Evolutionary conservation across 805 yeast genomes (phyloP).

Genomic region (Starmerella scarabaei): DNA sequence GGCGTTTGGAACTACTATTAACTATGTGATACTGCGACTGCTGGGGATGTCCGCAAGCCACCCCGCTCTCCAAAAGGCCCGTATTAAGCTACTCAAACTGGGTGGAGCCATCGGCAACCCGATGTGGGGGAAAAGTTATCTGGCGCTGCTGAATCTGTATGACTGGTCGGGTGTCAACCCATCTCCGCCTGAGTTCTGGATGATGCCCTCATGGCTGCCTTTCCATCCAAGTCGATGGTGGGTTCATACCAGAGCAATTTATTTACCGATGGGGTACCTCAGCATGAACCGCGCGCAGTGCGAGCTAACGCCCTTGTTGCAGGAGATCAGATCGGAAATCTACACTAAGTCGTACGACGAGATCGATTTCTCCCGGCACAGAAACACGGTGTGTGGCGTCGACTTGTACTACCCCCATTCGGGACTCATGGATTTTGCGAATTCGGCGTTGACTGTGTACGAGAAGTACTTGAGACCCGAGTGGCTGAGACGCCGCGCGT

Average conservation of each 20-base stretch:
- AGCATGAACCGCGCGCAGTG: constrained; percentile 45
- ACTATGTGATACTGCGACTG: constrained; percentile 68
- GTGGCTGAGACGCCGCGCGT: constrained; percentile 48
- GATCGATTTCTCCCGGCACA: constrained; percentile 55
- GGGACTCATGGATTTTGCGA: constrained; percentile 45
- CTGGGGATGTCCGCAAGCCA: constrained; percentile 66
- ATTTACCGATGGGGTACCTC: constrained; percentile 73
- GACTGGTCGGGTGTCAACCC: constrained; percentile 97
- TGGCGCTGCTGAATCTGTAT: constrained; percentile 65
- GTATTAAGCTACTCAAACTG: constrained; percentile 49
- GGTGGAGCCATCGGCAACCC: constrained; percentile 91
- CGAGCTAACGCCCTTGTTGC: constrained; percentile 49
- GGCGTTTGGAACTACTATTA: constrained; percentile 84
- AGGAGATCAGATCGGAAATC: constrained; percentile 63
- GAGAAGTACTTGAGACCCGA: constrained; percentile 64
- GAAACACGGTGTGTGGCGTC: constrained; percentile 80
- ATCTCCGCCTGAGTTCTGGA: constrained; percentile 92
- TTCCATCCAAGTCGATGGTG: constrained; percentile 97
- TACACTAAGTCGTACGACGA: constrained; percentile 49
- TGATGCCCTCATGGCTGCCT: constrained; percentile 66
- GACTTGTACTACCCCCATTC: constrained; percentile 94
- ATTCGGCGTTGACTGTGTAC: constrained; percentile 46
- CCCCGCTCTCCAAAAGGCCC: constrained; percentile 64
- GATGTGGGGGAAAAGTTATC: constrained; percentile 96
- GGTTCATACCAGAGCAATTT: constrained; percentile 94